Evolutionary conservation across 805 yeast genomes (phyloP).

Genomic region (Sugiyamaella mastotermitis): DNA sequence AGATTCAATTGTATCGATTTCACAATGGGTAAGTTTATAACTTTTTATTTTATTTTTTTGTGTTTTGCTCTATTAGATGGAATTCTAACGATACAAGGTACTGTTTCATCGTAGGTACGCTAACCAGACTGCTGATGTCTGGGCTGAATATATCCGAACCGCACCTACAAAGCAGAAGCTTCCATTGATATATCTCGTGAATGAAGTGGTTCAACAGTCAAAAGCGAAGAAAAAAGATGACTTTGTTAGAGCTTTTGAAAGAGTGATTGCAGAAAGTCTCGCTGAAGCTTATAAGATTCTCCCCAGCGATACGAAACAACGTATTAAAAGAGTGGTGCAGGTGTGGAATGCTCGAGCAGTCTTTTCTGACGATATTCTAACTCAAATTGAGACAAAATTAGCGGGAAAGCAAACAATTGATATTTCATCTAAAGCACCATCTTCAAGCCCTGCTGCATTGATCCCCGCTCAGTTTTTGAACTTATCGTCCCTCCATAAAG

Average conservation of each 20-base stretch:
- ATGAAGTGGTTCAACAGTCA: conserved; percentile 78
- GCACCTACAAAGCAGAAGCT: conserved; percentile 41
- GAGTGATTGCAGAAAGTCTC: conserved; percentile 33
- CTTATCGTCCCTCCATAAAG: conserved; percentile 5
- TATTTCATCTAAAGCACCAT: conserved; percentile 1
- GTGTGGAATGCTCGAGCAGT: conserved; percentile 66
- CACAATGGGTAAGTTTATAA: conserved; percentile 71
- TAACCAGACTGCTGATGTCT: conserved; percentile 43
- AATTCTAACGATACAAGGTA: too few relatives aligned
- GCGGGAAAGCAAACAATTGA: background rate
- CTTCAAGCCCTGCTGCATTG: too few relatives aligned
- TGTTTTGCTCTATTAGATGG: too few relatives aligned
- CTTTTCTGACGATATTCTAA: conserved; percentile 34
- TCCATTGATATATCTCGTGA: conserved; percentile 62
- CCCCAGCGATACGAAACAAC: conserved; percentile 41
- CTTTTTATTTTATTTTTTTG: conserved; percentile 18
- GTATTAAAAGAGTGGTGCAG: conserved; percentile 49
- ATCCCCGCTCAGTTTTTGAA: conserved; percentile 5
- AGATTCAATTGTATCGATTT: conserved; percentile 65
- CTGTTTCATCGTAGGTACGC: conserved; percentile 61
- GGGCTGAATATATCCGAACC: conserved; percentile 39
- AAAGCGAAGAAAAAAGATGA: conserved; percentile 54
- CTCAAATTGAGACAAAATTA: too few relatives aligned
- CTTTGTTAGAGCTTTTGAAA: conserved; percentile 52
- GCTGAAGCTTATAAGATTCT: conserved; percentile 31